Base-by-base conservation (phyloP, 148 eudicot species). In the Chenopodium berlandieri region DNA sequence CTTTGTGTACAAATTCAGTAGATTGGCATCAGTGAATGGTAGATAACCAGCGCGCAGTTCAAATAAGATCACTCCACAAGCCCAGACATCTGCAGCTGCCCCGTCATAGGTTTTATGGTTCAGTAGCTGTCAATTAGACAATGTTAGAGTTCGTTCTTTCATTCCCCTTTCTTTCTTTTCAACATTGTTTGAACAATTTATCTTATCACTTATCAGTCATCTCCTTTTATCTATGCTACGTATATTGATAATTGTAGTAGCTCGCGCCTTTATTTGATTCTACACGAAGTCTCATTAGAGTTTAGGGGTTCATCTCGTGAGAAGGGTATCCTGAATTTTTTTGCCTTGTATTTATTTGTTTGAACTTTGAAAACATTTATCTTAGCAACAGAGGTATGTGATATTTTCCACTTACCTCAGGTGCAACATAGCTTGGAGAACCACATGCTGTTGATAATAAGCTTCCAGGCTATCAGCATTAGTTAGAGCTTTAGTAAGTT, bases 71-170 rank as follows among this genome's bases (percentile, higher is more conserved):
- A 91, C 92, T 81, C 94, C 94, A 79, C 94, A 91, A 22, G 94
- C 84, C 94, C 94, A 91, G 44, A 87, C 81, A 79, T 91, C 94
- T 65, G 90, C 94, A 17, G 88, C 90, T 56, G 92, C 90, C 72
- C 94, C 94, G 22, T 91, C 92, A 25, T 91, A 91, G 22, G 87
- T 88, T 79, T 83, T 86, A 34, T 85, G 85, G 63, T 48, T 79
- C 34, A 91, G 84, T 50, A 91, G 86, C 94, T 91, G 85, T 67
- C 73, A 32, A 75, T 67, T 22, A 52, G 25, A 80, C 62, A 56
- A 56, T 3, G 1, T 56, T 56, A 56, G 22, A 56, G 22, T 4
- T 56, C 62, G 62, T 56, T 56, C 20, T 56, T 54, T 54, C 58
- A 14, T 54, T 14, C 19, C 0, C 58, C 14, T 54, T 54, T 54